Evolutionary conservation across 1,139 yeast genomes (phyloP), one percentile per base, ranked within the genome.

Genomic region (Oligophagozyma castellii): DNA sequence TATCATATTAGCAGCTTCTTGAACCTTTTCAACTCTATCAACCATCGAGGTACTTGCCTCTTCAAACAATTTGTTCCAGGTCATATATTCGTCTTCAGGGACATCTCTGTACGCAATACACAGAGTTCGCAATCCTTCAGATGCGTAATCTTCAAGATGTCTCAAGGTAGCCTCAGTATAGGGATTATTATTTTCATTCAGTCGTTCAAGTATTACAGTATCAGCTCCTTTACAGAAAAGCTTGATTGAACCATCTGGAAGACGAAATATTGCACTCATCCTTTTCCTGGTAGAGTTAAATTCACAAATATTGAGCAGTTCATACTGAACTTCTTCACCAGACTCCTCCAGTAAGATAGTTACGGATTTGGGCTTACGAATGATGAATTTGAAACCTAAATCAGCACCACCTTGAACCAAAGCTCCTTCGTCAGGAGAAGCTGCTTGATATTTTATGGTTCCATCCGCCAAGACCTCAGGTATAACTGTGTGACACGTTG

Each of bases 381-480:
- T 72, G 8, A 70, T 67, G 51, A 92, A 92, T 39, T 68, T 75
- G 51, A 78, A 89, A 0, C 95, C 96, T 31, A 89, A 61, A 44
- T 63, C 65, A 1, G 95, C 92, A 12, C 95, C 98, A 34, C 98
- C 98, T 44, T 89, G 86, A 3, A 92, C 99, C 38, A 92, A 63
- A 0, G 99, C 99, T 33, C 98, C 98, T 61, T 92, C 98, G 58
- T 92, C 99, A 1, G 98, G 98, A 2, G 96, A 86, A 0, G 98
- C 95, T 1, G 99, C 98, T 57, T 92, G 98, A 50, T 92, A 92
- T 51, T 81, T 86, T 40, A 89, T 76, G 1, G 62, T 46, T 0
- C 79, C 79, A 30, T 69, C 67, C 1, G 49, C 44, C 35, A 66
- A 67, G 12, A 68, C 63, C 53, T 92, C 98, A 0, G 98, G 98